Evolutionary conservation across 1,284 basidiomycete genomes (phyloP), one percentile per base, ranked within the genome.

Genomic region (Polyporus tsugae): DNA sequence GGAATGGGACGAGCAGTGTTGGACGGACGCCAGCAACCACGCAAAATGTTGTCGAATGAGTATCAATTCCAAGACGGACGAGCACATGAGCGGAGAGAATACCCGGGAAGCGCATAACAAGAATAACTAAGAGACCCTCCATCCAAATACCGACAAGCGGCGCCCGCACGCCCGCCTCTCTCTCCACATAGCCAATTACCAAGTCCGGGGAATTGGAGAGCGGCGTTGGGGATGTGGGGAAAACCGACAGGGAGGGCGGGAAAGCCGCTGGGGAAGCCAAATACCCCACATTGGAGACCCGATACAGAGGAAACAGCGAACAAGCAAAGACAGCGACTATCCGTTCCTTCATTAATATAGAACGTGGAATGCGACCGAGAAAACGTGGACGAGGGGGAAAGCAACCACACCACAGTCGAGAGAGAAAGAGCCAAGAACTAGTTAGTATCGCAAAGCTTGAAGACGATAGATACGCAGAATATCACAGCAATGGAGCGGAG

Each of bases 281-380:
- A 9, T 39, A 62, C 60, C 63, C 59, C 63, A 36, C 63, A 64
- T 49, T 33, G 22, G 22, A 15, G 38, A 60, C 65, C 71, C 69
- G 69, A 67, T 55, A 53, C 53, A 62, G 41, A 72, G 71, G 71
- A 72, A 72, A 65, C 71, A 67, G 66, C 66, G 63, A 69, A 70
- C 33, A 72, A 69, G 71, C 69, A 72, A 72, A 62, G 64, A 66
- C 65, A 63, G 64, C 64, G 69, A 72, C 69, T 72, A 72, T 70
- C 69, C 65, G 69, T 69, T 63, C 70, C 68, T 66, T 61, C 60
- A 58, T 67, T 66, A 68, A 60, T 68, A 60, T 68, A 72, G 66
- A 68, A 42, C 71, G 59, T 68, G 66, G 66, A 66, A 63, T 59
- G 63, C 61, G 57, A 62, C 63, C 49, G 64, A 65, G 60, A 39